Base-by-base conservation (phyloP, 2,329 filamentous ascomycete genomes). In the Diaporthe aspalathi region DNA sequence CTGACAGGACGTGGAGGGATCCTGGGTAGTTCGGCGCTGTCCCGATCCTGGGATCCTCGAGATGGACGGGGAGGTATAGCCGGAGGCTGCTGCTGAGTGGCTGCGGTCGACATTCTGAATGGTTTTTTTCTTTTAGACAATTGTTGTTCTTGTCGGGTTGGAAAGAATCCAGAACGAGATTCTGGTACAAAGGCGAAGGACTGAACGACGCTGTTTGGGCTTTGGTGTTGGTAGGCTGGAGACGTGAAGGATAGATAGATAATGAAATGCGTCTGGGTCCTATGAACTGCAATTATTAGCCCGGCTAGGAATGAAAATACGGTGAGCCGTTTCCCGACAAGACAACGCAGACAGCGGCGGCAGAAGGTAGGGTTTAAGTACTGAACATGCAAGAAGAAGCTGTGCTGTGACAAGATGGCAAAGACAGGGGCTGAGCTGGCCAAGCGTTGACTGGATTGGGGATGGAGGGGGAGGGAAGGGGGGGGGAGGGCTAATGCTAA, bases 1-100 rank as follows among this genome's bases (percentile, higher is more conserved):
- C 94, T 91, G 76, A 90, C 79, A 5, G 95, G 95, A 74, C 95
- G 93, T 73, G 94, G 92, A 74, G 95, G 95, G 62, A 97, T 87
- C 78, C 89, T 89, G 73, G 95, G 94, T 52, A 89, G 74, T 7
- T 76, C 62, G 32, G 80, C 75, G 67, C 82, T 79, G 72, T 83
- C 80, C 74, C 83, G 85, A 67, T 88, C 87, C 75, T 85, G 83
- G 14, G 63, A 57, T 74, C 80, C 82, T 78, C 85, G 85, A 50
- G 82, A 81, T 12, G 89, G 89, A 73, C 89, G 86, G 76, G 88
- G 88, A 60, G 89, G 89, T 71, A 91, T 83, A 68, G 78, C 77
- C n/a, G 89, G 89, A 68, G 83, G 82, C 79, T 85, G 84, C 81
- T 85, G 84, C 66, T 84, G 81, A 73, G 86, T 76, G 65, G 77